Conservation (phyloP, 805 yeast species). For the Wickerhamiella vanderwaltii region DNA sequence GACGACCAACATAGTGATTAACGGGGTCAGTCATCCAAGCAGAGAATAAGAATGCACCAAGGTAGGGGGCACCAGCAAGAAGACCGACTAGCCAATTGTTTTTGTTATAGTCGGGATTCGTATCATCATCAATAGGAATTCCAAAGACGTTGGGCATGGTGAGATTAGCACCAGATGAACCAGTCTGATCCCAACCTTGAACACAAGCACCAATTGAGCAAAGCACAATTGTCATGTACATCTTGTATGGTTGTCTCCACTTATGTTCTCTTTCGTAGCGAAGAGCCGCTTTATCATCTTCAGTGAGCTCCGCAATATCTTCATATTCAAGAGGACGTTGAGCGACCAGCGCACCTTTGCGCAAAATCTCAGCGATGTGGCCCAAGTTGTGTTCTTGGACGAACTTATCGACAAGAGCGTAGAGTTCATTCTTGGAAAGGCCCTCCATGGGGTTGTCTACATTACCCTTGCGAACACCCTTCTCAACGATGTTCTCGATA, state of each 20-base stretch:
- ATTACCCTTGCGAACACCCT: constrained; percentile 10
- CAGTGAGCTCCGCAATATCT: constrained; percentile 22
- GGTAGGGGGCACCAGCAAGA: constrained; percentile 53
- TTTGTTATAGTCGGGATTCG: constrained; percentile 21
- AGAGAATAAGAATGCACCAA: constrained; percentile 37
- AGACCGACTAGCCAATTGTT: constrained; percentile 41
- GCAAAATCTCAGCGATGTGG: constrained; percentile 19
- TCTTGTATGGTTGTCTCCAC: constrained; percentile 32
- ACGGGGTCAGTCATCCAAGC: constrained; percentile 39
- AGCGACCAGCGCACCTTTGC: constrained; percentile 46
- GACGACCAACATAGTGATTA: constrained; percentile 44
- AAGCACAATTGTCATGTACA: constrained; percentile 40
- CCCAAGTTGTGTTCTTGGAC: constrained; percentile 18
- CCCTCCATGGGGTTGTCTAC: constrained; percentile 22
- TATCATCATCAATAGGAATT: constrained; percentile 21
- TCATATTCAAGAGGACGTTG: constrained; percentile 30
- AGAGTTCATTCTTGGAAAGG: constrained; percentile 19
- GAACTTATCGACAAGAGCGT: constrained; percentile 21
- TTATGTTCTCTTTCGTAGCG: constrained; percentile 38
- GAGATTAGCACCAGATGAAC: constrained; percentile 53
- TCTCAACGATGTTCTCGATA: constrained; percentile 2
- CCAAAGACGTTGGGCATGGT: constrained; percentile 39
- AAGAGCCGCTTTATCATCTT: constrained; percentile 24
- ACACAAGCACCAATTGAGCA: constrained; percentile 59
- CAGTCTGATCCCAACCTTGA: constrained; percentile 67